Evolutionary conservation across 2,329 filamentous ascomycete genomes (phyloP), one percentile per base, ranked within the genome.

Genomic region (Claviceps sp.): DNA sequence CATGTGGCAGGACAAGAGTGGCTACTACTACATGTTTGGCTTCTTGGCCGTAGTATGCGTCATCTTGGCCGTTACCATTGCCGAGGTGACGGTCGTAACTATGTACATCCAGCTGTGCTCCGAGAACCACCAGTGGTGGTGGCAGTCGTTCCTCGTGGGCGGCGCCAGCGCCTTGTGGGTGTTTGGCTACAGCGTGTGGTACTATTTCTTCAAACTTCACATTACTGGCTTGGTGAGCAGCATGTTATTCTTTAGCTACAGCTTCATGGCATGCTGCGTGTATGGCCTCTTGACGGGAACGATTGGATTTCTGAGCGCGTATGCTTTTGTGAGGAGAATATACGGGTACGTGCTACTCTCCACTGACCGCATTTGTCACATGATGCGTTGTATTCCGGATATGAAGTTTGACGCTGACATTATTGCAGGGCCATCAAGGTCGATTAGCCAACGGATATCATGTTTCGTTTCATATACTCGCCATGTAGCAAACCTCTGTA

Each of bases 101-200:
- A 85, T 89, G 16, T 94, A 95, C 67, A 78, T 87, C 47, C 85
- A 88, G 68, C 78, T 95, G 17, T 91, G 87, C 69, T 76, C 81
- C 1, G 89, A 94, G 76, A 89, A 94, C 66, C 85, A 93, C 68
- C 79, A 88, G 65, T 95, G 89, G 89, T 93, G 87, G 87, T 94
- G 88, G 88, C 85, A 87, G 65, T 88, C 85, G 50, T 93, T 95
- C 70, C 69, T 87, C 48, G 79, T 89, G 8, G 89, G 89, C 45
- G 85, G 84, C 47, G 81, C 83, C 59, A 88, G 83, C 59, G 80
- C 85, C 6, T 66, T 88, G 55, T 95, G 88, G 87, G 80, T 95
- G 40, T 93, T 91, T 64, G 65, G 80, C 40, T 94, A 93, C 70
- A 87, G 85, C 65, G 72, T 84, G 48, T 95, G 87, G 83, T 94